These are phyloP conservation scores for Chaetomium fimeti DNA, from an alignment of 495 filamentous ascomycete genomes.

Conservation along the genomic window DNA sequence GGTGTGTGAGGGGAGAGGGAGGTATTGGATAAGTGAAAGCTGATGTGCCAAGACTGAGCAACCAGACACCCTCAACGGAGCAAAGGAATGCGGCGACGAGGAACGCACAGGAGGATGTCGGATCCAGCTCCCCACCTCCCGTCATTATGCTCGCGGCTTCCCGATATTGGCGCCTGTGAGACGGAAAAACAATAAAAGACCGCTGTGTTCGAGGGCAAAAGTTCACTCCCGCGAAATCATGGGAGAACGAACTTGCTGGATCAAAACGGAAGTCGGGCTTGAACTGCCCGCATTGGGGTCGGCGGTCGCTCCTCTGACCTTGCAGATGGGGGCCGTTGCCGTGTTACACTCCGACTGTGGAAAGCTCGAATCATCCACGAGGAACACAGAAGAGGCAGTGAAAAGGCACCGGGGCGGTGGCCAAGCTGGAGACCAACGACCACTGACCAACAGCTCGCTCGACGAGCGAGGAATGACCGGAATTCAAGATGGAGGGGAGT, in stretches of 20 bases:
- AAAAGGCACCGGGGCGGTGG: too few relatives aligned
- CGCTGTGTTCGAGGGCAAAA: too few relatives aligned
- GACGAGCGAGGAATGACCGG: too few relatives aligned
- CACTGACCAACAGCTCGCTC: too few relatives aligned
- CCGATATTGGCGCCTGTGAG: too few relatives aligned
- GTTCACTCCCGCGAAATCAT: not conserved
- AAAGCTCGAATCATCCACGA: not conserved
- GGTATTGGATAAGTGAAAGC: not conserved
- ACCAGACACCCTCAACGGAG: not conserved
- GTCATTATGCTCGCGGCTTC: too few relatives aligned
- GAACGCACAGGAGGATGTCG: too few relatives aligned
- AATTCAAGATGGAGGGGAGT: too few relatives aligned
- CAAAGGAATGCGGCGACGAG: not conserved
- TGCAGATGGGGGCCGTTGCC: conserved; percentile 13
- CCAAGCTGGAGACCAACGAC: too few relatives aligned
- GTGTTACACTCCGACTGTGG: not conserved
- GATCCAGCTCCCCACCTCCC: too few relatives aligned
- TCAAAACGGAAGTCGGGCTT: conserved; percentile 18
- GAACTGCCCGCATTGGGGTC: conserved; percentile 23
- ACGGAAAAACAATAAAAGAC: too few relatives aligned
- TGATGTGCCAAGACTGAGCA: not conserved
- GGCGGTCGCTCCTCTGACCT: conserved; percentile 2
- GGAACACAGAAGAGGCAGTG: not conserved
- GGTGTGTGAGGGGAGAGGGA: not conserved
- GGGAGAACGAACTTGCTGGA: not conserved